phyloP scores from a whole-genome alignment of 495 filamentous ascomycete genomes.

The Aspergillus steynii region DNA sequence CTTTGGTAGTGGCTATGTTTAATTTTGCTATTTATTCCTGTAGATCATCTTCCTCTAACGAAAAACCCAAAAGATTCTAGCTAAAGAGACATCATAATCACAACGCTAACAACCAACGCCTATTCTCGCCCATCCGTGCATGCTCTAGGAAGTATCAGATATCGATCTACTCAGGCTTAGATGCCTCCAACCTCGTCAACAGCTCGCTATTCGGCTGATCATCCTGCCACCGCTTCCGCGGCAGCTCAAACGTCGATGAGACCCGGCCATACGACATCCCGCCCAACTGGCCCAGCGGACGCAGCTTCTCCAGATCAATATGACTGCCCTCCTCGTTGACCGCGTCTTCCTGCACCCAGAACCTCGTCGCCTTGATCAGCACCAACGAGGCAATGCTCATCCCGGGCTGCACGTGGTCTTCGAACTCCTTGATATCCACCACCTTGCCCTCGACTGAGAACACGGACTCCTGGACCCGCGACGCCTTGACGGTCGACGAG shows the following conservation, averaged over 20 bases:
- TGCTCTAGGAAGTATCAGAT: background rate
- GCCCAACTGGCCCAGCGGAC: constrained; percentile 71
- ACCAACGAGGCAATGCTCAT: constrained; percentile 69
- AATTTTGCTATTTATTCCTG: too few species aligned
- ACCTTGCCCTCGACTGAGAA: constrained; percentile 79
- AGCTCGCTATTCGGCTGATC: constrained; percentile 46
- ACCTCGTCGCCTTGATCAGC: constrained; percentile 75
- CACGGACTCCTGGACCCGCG: constrained; percentile 72
- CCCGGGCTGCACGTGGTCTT: constrained; percentile 60
- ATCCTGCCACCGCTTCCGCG: constrained; percentile 62
- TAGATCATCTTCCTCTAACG: too few species aligned
- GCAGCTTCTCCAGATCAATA: constrained; percentile 67
- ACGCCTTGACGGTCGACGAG: constrained; percentile 55
- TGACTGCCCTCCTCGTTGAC: constrained; percentile 68
- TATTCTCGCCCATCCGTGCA: too few species aligned
- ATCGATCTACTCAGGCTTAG: background rate
- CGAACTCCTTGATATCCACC: constrained; percentile 69
- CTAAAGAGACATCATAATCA: too few species aligned
- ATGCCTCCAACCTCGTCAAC: constrained; percentile 37
- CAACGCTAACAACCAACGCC: too few species aligned
- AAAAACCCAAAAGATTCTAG: too few species aligned
- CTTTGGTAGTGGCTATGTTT: too few species aligned
- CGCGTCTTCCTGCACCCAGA: constrained; percentile 83
- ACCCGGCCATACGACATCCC: constrained; percentile 75
- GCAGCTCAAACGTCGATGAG: constrained; percentile 65